Conservation (phyloP, 2,329 filamentous ascomycete species). For the Paraphaeosphaeria sporulosa region DNA sequence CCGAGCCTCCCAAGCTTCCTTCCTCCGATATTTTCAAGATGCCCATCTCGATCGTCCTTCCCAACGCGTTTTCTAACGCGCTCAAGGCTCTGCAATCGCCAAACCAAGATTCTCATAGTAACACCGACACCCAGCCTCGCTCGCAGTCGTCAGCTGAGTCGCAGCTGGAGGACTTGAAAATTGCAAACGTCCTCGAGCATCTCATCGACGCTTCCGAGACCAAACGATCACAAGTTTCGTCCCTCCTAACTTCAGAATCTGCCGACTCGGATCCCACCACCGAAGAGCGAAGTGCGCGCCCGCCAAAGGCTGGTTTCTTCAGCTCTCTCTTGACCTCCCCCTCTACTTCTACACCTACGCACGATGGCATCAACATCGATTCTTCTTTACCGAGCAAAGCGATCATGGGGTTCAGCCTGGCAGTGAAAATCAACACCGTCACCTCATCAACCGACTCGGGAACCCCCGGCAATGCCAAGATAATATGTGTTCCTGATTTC, state of each 20-base stretch:
- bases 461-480: constrained; percentile 59
- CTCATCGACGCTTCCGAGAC: constrained; percentile 42
- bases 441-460: constrained; percentile 14
- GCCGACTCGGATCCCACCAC: constrained; percentile 1
- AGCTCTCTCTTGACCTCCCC: constrained; percentile 35
- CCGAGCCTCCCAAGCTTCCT: neutral
- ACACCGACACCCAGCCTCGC: constrained; percentile 26
- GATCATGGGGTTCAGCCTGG: constrained; percentile 23
- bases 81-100: constrained; percentile 22
- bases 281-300: constrained; percentile 7
- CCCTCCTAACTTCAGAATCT: constrained; percentile 14
- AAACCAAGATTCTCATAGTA: constrained; percentile 19
- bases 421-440: constrained; percentile 30
- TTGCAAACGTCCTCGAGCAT: constrained; percentile 42
- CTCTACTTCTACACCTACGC: constrained; percentile 23
- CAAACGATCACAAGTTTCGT: constrained; percentile 32
- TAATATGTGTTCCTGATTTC: constrained; percentile 83
- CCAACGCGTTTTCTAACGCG: constrained; percentile 29
- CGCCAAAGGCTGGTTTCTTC: constrained; percentile 36
- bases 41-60: constrained; percentile 27
- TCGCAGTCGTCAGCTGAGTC: constrained; percentile 36
- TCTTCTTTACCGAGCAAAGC: constrained; percentile 29
- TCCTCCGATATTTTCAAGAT: constrained; percentile 5
- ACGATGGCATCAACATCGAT: constrained; percentile 33
- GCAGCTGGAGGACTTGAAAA: constrained; percentile 48